phyloP scores from a whole-genome alignment of 441 rosid genomes.

The Aleurites moluccanus region DNA sequence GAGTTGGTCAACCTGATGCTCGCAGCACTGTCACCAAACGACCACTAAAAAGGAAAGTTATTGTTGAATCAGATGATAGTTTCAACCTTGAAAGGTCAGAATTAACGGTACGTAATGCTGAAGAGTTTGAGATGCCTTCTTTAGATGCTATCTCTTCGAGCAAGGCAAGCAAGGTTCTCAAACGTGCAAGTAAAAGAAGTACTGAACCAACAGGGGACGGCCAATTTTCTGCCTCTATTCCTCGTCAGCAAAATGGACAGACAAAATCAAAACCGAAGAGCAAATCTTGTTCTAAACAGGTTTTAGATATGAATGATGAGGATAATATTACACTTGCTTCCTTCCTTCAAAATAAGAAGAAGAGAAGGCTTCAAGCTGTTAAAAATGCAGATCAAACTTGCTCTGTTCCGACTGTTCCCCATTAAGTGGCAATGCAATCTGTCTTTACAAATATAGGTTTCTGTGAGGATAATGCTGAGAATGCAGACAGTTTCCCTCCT shows the following conservation, averaged over 20 bases:
- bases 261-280: constrained; percentile 5
- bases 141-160: not conserved
- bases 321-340: constrained; percentile 30
- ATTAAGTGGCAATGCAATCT: not conserved
- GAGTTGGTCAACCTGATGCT: constrained; percentile 7
- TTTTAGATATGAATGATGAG: constrained; percentile 19
- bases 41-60: not conserved
- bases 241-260: not conserved
- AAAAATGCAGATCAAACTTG: constrained; percentile 9
- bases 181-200: not conserved
- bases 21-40: not conserved
- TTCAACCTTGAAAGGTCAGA: constrained; percentile 7
- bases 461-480: not conserved
- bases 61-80: not conserved
- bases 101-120: constrained; percentile 12
- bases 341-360: constrained; percentile 28
- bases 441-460: not conserved
- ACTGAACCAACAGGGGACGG: not conserved
- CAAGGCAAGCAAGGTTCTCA: not conserved
- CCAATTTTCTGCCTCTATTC: not conserved
- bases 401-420: not conserved
- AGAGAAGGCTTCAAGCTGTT: constrained; percentile 23
- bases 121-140: constrained; percentile 13
- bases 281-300: constrained; percentile 4
- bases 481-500: not conserved